Percentiles rank a stretch among this genome's conserved stretches.
These are phyloP conservation scores for Rhizopogon hawkerae DNA, from an alignment of 1,284 basidiomycete genomes.

Conservation along the genomic window DNA sequence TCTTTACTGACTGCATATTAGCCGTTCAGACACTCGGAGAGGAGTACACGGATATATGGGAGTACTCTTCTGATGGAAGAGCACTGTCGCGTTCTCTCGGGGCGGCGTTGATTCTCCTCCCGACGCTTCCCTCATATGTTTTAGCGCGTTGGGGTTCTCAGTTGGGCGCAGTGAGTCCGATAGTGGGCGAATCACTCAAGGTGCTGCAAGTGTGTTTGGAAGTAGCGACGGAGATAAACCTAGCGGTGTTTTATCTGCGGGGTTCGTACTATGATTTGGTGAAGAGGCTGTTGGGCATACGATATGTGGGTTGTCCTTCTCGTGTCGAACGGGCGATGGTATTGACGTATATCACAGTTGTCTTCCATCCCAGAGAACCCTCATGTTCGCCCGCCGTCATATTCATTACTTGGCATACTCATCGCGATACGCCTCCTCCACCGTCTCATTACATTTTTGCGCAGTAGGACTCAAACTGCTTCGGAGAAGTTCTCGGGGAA, in stretches of 20 bases:
- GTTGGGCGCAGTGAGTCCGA: conserved; percentile 29
- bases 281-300: conserved; percentile 64
- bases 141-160: conserved; percentile 42
- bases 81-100: conserved; percentile 39
- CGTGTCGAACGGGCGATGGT: background rate
- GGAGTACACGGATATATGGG: conserved; percentile 86
- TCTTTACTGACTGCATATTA: conserved; percentile 21
- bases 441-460: conserved; percentile 44
- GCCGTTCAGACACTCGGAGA: conserved; percentile 81
- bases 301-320: conserved; percentile 50
- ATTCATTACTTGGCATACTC: conserved; percentile 76
- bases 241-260: conserved; percentile 74
- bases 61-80: conserved; percentile 40
- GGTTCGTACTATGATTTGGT: conserved; percentile 74
- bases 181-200: conserved; percentile 33
- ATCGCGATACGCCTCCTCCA: conserved; percentile 64
- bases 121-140: conserved; percentile 54
- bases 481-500: conserved; percentile 26
- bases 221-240: conserved; percentile 61
- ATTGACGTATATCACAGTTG: conserved; percentile 38
- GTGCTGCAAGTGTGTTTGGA: conserved; percentile 43
- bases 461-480: conserved; percentile 18
- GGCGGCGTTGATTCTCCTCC: conserved; percentile 54
- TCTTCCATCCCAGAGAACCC: conserved; percentile 66
- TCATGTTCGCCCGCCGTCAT: conserved; percentile 69